These are phyloP conservation scores for Fusarium drepaniforme DNA, from an alignment of 2,329 filamentous ascomycete genomes.

Conservation along the genomic window DNA sequence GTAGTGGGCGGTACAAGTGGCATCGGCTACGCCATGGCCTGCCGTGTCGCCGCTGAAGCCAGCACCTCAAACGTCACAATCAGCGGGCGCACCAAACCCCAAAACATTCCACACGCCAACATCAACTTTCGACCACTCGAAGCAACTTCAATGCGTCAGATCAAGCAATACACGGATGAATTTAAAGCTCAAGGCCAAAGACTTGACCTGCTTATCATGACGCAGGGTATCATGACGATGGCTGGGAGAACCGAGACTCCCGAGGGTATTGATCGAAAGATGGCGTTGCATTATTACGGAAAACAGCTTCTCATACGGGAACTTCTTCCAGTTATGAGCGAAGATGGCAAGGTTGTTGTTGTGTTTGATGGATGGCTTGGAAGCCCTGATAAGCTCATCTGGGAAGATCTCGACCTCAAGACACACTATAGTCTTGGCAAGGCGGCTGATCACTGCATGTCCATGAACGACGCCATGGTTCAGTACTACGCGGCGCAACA, in stretches of 20 bases:
- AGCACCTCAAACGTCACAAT: slow-evolving; percentile 47
- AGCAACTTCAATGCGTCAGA: slow-evolving; percentile 49
- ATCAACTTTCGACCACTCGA: slow-evolving; percentile 49
- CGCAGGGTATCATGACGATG: slow-evolving; percentile 52
- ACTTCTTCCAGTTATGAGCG: slow-evolving; percentile 52
- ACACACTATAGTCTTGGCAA: slow-evolving; percentile 47
- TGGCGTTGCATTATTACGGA: slow-evolving; percentile 61
- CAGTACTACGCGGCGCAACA: slow-evolving; percentile 49
- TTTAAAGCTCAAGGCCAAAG: slow-evolving; percentile 43
- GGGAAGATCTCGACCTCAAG: slow-evolving; percentile 56
- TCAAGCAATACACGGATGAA: slow-evolving; percentile 49
- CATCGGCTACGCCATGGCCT: slow-evolving; percentile 53
- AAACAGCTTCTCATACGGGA: slow-evolving; percentile 57
- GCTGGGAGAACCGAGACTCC: slow-evolving; percentile 54
- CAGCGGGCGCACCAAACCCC: slow-evolving; percentile 48
- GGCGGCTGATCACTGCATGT: slow-evolving; percentile 52
- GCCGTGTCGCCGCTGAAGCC: slow-evolving; percentile 46
- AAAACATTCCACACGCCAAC: slow-evolving; percentile 46
- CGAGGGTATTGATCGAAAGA: slow-evolving; percentile 59
- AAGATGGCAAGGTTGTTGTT: slow-evolving; percentile 54
- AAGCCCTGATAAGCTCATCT: slow-evolving; percentile 49
- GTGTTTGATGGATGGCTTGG: slow-evolving; percentile 51
- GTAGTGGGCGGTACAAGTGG: slow-evolving; percentile 52
- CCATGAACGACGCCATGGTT: slow-evolving; percentile 55
- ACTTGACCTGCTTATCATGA: slow-evolving; percentile 55